Base-by-base conservation (phyloP, 208 protist species). In the Leishmania tarentolae region DNA sequence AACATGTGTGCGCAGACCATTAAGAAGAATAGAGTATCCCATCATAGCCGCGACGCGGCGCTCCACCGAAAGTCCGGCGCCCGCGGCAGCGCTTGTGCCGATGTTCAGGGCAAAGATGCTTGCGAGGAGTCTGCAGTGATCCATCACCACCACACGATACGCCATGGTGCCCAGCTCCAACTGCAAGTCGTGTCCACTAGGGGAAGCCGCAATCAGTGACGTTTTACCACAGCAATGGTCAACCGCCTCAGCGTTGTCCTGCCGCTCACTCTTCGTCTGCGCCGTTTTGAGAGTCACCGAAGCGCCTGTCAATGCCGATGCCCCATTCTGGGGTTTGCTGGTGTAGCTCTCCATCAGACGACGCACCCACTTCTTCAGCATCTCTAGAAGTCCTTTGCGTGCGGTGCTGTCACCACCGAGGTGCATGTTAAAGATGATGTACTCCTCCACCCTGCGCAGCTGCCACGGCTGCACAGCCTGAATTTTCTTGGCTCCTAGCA, bases 351-450 rank as follows among this genome's bases (percentile, higher is more conserved):
- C 86, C 70, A 53, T 50, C 11, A 97, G 73, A 11, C 93, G 90
- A 44, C 82, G 82, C 7, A 86, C 77, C 95, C 95, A 98, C 82
- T 96, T 95, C 72, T 88, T 90, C 57, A 91, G 75, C 61, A 85
- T 81, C 76, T 94, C 89, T 47, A 93, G 74, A 40, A 98, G 81
- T 59, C 81, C 82, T 37, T 92, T 91, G 66, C 91, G 87, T 9
- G 92, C 92, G 7, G 89, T 92, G 52, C 88, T 93, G 80, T 98
- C 93, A 15, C 93, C 93, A 61, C 93, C 95, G 31, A 90, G 90
- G 68, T 96, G 88, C 89, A 97, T 91, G 80, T 98, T 95, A 24
- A 92, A 83, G 13, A 88, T 83, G 17, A 96, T 57, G 72, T 92
- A 98, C 76, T 87, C 83, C 87, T 98, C 93, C 77, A 98, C 83